Evolutionary conservation across 2,329 filamentous ascomycete species (phyloP).

Genomic region (Proliferodiscus dingleyae): DNA sequence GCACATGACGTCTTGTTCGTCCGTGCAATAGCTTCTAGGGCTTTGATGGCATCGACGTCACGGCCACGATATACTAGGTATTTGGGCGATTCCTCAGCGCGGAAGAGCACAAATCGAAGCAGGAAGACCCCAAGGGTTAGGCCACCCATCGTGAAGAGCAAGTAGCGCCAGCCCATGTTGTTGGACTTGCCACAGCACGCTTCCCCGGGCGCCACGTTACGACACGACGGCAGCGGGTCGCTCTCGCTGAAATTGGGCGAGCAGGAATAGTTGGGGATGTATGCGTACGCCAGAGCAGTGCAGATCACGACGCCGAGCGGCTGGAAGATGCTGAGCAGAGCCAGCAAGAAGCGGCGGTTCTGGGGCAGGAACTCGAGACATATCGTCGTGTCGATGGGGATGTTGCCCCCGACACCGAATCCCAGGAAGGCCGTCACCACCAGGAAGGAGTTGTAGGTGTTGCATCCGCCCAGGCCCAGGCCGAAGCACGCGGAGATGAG

Average conservation of each 20-base stretch:
- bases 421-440: slow-evolving; percentile 17
- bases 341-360: slow-evolving; percentile 24
- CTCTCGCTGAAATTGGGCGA: slow-evolving; percentile 1
- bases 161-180: slow-evolving; percentile 58
- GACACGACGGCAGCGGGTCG: slow-evolving; percentile 7
- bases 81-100: slow-evolving; percentile 53
- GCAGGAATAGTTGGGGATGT: slow-evolving; percentile 21
- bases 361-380: slow-evolving; percentile 26
- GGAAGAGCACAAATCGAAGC: slow-evolving; percentile 51
- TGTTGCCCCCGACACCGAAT: slow-evolving; percentile 27
- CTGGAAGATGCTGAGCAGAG: slow-evolving; percentile 25
- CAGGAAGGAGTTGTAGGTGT: slow-evolving; percentile 17
- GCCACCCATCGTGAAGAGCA: slow-evolving; percentile 49
- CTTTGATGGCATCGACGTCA: slow-evolving; percentile 46
- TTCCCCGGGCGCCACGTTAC: slow-evolving; percentile 7
- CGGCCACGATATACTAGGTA: slow-evolving; percentile 51
- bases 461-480: slow-evolving; percentile 15
- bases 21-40: slow-evolving; percentile 51
- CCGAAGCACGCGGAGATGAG: slow-evolving; percentile 21
- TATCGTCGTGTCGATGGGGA: slow-evolving; percentile 29
- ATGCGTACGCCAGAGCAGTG: slow-evolving; percentile 23
- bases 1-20: slow-evolving; percentile 35
- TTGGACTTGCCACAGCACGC: slow-evolving; percentile 33
- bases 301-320: slow-evolving; percentile 24
- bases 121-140: slow-evolving; percentile 51